phyloP scores from a whole-genome alignment of 2,329 filamentous ascomycete species.

The Talaromyces atroroseus region DNA sequence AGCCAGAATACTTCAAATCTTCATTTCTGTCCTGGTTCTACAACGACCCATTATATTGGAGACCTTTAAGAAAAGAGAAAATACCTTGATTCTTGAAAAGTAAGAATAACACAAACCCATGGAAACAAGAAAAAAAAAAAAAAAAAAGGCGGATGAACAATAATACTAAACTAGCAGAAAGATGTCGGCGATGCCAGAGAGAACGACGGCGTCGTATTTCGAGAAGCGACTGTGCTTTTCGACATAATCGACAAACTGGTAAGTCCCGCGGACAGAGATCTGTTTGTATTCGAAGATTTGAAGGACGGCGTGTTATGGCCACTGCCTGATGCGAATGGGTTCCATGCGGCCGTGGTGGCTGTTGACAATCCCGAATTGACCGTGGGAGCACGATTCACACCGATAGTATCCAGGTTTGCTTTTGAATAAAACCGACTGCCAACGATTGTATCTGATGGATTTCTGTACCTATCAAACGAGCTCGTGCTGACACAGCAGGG shows the following conservation, averaged over 20 bases:
- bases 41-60: no score
- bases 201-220: constrained; percentile 5
- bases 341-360: not conserved
- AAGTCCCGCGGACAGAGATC: not conserved
- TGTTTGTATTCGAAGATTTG: not conserved
- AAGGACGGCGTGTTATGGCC: not conserved
- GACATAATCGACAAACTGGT: constrained; percentile 1
- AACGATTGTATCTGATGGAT: not conserved
- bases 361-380: constrained; percentile 2
- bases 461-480: not conserved
- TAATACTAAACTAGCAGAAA: not conserved
- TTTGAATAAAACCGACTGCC: constrained; percentile 4
- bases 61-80: no score
- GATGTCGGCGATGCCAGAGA: constrained; percentile 7
- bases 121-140: not conserved
- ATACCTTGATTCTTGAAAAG: no score
- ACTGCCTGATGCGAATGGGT: not conserved
- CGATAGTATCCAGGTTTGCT: not conserved
- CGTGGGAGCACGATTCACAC: constrained; percentile 1
- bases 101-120: not conserved
- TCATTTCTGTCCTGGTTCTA: no score
- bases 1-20: no score
- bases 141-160: not conserved
- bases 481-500: not conserved
- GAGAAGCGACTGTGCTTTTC: constrained; percentile 1